Conservation (phyloP, 2,329 filamentous ascomycete genomes). For the Paradendryphiella salina region DNA sequence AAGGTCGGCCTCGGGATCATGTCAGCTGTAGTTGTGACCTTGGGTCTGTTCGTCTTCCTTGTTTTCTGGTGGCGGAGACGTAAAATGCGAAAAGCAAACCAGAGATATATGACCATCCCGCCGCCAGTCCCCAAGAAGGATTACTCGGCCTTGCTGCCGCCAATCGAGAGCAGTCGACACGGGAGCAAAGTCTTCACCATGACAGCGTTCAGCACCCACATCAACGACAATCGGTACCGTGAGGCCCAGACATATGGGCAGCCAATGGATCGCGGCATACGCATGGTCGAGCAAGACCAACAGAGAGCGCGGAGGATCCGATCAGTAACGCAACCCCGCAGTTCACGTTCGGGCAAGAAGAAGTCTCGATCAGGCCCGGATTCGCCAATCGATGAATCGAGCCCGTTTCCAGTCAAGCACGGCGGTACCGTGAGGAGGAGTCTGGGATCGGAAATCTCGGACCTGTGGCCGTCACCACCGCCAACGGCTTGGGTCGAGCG, state of each 20-base stretch:
- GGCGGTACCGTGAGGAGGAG: slow-evolving; percentile 29
- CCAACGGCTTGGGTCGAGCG: slow-evolving; percentile 16
- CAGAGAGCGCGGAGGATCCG: not conserved
- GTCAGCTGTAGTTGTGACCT: slow-evolving; percentile 18
- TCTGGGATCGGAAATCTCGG: slow-evolving; percentile 21
- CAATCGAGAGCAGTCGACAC: slow-evolving; percentile 13
- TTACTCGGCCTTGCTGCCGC: slow-evolving; percentile 9
- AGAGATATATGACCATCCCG: not conserved
- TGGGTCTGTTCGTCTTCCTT: slow-evolving; percentile 21
- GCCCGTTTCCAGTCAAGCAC: slow-evolving; percentile 37
- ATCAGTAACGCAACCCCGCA: slow-evolving; percentile 1
- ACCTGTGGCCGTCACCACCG: slow-evolving; percentile 26
- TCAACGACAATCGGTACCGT: slow-evolving; percentile 3
- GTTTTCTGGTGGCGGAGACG: slow-evolving; percentile 26
- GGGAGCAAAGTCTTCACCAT: slow-evolving; percentile 28
- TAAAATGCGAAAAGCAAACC: slow-evolving; percentile 5
- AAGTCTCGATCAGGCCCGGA: slow-evolving; percentile 12
- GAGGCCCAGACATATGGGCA: slow-evolving; percentile 7
- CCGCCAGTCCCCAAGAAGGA: slow-evolving; percentile 23
- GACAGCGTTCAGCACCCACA: slow-evolving; percentile 24
- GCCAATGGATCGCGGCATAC: not conserved
- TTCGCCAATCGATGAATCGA: slow-evolving; percentile 35
- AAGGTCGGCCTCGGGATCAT: slow-evolving; percentile 35
- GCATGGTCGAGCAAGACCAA: not conserved
- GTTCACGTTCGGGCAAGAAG: slow-evolving; percentile 1